Base-by-base conservation (phyloP, 768 basidiomycete genomes). In the Rhodocollybia butyracea region DNA sequence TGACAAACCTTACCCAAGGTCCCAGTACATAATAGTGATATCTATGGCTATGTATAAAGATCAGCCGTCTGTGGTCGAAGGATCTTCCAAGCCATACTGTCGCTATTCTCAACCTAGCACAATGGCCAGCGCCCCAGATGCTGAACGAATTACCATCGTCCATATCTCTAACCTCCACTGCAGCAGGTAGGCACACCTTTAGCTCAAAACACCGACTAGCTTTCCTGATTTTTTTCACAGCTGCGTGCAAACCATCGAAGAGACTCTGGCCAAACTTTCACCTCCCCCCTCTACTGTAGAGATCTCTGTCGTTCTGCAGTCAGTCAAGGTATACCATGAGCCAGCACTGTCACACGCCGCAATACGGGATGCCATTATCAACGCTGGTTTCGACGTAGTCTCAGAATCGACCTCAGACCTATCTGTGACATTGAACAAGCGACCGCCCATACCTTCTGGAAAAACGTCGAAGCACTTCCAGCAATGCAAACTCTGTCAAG, bases 131-230 rank as follows among this genome's bases (percentile, higher is more conserved):
- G 21, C 48, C 15, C 19, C 48, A 50, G 22, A 57, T 34, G 60
- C 45, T 21, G 46, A 58, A 21, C 34, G 50, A 46, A 6, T 54
- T 19, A 64, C 65, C 19, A 61, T 58, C 10, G 29, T 64, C 50
- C 55, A 57, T 61, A 63, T 80, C 41, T 70, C 72, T 17, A 81
- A 81, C 58, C 71, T 83, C 29, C 80, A 83, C 60, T 82, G 82
- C 60, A 66, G 68, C 57, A 80, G 79, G 81, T 77, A 60, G 7
- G 63, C 55, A 2, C 17, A 19, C n/a, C n/a, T 24, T 4, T 13
- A 10, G 34, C 38, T 10, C 19, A 1, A 26, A 26, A 21, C 29
- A 27, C 17, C 0, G 34, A 40, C 45, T 19, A 4, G 17, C n/a
- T 45, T 45, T 41, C n/a, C 39, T 41, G n/a, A 32, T n/a, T 27